These are phyloP conservation scores for Serendipita sp. DNA, from an alignment of 768 basidiomycete species.

Conservation along the genomic window DNA sequence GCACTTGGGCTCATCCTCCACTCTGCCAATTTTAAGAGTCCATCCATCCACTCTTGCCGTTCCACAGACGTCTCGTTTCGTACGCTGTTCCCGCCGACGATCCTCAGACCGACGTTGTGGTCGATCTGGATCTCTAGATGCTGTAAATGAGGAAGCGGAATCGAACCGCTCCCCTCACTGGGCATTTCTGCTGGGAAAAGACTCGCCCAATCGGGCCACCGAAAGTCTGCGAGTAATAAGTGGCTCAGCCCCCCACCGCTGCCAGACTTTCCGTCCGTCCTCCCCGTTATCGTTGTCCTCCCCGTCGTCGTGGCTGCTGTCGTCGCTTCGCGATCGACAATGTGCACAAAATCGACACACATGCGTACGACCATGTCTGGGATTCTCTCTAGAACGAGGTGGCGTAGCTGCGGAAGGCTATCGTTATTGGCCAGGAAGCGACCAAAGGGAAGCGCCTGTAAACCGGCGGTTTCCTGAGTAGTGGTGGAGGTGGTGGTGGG, in stretches of 20 bases:
- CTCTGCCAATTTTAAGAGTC: not conserved
- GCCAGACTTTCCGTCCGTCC: too few relatives aligned
- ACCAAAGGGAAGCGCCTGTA: not conserved
- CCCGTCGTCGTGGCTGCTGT: too few relatives aligned
- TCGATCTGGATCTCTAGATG: not conserved
- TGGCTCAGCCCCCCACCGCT: not conserved
- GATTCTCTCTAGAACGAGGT: not conserved
- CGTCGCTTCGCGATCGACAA: not conserved
- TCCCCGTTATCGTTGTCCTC: too few relatives aligned
- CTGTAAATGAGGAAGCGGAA: not conserved
- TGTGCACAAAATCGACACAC: conserved; percentile 1
- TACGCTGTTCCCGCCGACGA: not conserved
- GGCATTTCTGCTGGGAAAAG: not conserved
- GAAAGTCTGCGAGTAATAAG: not conserved
- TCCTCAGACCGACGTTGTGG: not conserved
- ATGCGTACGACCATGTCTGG: not conserved
- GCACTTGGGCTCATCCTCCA: not conserved
- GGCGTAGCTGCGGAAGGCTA: not conserved
- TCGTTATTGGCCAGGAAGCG: not conserved
- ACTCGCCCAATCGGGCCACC: not conserved
- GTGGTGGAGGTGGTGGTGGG: not conserved
- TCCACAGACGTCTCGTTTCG: not conserved
- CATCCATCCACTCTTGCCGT: not conserved
- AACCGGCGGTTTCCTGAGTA: not conserved
- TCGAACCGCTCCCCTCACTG: not conserved